phyloP scores from a whole-genome alignment of 2,329 filamentous ascomycete genomes.

The Paecilomyces formosus region DNA sequence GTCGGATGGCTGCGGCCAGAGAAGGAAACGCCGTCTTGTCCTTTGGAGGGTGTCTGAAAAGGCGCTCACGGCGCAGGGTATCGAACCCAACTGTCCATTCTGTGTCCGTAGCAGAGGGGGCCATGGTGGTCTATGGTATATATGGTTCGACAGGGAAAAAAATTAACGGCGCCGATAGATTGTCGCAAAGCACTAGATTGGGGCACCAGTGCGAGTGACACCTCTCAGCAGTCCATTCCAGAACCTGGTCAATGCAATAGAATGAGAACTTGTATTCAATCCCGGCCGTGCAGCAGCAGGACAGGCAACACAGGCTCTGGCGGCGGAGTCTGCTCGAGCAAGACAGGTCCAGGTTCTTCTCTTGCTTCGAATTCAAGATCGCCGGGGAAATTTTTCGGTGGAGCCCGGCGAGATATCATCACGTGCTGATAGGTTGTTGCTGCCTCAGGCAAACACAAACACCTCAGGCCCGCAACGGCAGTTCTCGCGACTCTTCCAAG shows the following conservation, averaged over 20 bases:
- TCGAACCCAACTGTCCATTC: slow-evolving; percentile 82
- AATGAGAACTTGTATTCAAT: slow-evolving; percentile 6
- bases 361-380: slow-evolving; percentile 3
- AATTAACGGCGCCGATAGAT: neutral
- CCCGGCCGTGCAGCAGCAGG: slow-evolving; percentile 3
- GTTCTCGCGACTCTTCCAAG: slow-evolving; percentile 1
- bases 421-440: slow-evolving; percentile 30
- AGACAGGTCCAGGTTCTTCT: neutral
- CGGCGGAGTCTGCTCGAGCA: neutral
- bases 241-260: slow-evolving; percentile 1
- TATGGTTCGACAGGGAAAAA: neutral
- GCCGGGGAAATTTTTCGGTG: slow-evolving; percentile 35
- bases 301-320: neutral
- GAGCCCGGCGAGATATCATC: slow-evolving; percentile 27
- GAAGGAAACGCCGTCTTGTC: slow-evolving; percentile 84
- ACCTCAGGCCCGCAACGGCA: neutral
- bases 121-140: slow-evolving; percentile 36
- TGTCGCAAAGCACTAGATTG: neutral
- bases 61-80: slow-evolving; percentile 74
- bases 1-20: slow-evolving; percentile 75
- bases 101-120: slow-evolving; percentile 52
- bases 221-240: neutral
- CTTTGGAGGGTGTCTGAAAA: slow-evolving; percentile 81
- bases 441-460: slow-evolving; percentile 12
- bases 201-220: neutral